Percentiles rank a stretch among this genome's conserved stretches.
These are phyloP conservation scores for Antrodiella citrinella DNA, from an alignment of 768 basidiomycete species.

Conservation along the genomic window DNA sequence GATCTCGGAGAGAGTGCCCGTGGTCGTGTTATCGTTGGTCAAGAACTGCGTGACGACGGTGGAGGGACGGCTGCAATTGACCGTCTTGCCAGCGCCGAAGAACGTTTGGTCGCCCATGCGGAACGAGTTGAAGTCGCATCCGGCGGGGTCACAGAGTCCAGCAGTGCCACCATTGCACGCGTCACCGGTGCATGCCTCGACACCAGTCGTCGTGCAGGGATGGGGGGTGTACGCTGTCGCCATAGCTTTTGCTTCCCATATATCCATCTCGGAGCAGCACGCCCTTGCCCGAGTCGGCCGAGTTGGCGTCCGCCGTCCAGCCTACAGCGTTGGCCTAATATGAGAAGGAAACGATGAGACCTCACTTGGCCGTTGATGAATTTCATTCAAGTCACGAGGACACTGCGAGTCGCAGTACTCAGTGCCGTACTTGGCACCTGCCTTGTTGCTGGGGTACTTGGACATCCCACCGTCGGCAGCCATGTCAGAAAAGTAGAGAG, in stretches of 20 bases:
- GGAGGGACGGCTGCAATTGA: conserved; percentile 38
- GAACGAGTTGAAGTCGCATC: conserved; percentile 43
- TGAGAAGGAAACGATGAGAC: background rate
- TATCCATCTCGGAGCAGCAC: conserved; percentile 52
- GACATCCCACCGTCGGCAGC: conserved; percentile 42
- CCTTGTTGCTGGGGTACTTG: conserved; percentile 39
- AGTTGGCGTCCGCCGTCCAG: conserved; percentile 30
- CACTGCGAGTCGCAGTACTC: conserved; percentile 56
- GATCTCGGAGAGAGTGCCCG: conserved; percentile 42
- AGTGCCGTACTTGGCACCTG: conserved; percentile 38
- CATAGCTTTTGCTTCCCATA: conserved; percentile 48
- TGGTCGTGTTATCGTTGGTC: conserved; percentile 33
- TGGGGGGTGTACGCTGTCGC: conserved; percentile 49
- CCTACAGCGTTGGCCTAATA: conserved; percentile 37
- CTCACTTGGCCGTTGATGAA: conserved; percentile 43
- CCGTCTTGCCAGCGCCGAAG: conserved; percentile 36
- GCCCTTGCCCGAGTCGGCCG: conserved; percentile 39
- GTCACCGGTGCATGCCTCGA: conserved; percentile 33
- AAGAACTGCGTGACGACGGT: conserved; percentile 33
- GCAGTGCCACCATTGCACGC: conserved; percentile 24
- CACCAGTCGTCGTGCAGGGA: conserved; percentile 33
- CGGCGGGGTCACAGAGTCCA: conserved; percentile 43
- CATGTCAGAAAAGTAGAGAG: conserved; percentile 50
- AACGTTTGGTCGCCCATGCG: conserved; percentile 35
- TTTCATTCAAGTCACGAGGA: conserved; percentile 44